Evolutionary conservation across 208 protist genomes (phyloP).

Genomic region (Leishmania gerbilli): DNA sequence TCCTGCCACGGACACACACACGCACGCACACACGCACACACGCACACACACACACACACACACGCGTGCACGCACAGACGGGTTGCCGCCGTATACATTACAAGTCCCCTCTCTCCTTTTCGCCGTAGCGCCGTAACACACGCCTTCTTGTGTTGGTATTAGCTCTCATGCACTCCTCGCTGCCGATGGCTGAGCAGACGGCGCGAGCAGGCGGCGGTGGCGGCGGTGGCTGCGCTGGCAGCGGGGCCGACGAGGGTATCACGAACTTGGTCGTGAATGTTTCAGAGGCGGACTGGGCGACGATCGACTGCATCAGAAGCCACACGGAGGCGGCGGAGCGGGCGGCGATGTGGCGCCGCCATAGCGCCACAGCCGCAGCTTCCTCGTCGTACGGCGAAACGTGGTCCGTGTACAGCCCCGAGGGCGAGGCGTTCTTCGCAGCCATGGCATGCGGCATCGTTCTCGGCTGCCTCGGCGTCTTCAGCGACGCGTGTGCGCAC

Average conservation of each 20-base stretch:
- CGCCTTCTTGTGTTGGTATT: neutral
- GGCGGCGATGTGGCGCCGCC: slow-evolving; percentile 25
- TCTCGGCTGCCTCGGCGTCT: slow-evolving; percentile 58
- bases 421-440: slow-evolving; percentile 46
- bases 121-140: neutral
- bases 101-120: no score
- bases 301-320: slow-evolving; percentile 68
- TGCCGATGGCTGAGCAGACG: neutral
- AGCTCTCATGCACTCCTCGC: neutral
- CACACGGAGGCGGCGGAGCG: slow-evolving; percentile 47
- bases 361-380: neutral
- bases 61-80: neutral
- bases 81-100: neutral
- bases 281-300: slow-evolving; percentile 63
- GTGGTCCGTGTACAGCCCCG: slow-evolving; percentile 26
- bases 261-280: slow-evolving; percentile 16
- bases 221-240: neutral
- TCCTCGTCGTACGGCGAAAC: slow-evolving; percentile 4
- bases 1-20: neutral
- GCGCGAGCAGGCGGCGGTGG: neutral
- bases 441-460: slow-evolving; percentile 45
- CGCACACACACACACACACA: neutral
- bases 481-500: slow-evolving; percentile 65
- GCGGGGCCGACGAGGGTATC: slow-evolving; percentile 2
- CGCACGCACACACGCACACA: neutral